These are phyloP conservation scores for Talaromyces sp. DNA, from an alignment of 2,329 filamentous ascomycete genomes.

Conservation along the genomic window DNA sequence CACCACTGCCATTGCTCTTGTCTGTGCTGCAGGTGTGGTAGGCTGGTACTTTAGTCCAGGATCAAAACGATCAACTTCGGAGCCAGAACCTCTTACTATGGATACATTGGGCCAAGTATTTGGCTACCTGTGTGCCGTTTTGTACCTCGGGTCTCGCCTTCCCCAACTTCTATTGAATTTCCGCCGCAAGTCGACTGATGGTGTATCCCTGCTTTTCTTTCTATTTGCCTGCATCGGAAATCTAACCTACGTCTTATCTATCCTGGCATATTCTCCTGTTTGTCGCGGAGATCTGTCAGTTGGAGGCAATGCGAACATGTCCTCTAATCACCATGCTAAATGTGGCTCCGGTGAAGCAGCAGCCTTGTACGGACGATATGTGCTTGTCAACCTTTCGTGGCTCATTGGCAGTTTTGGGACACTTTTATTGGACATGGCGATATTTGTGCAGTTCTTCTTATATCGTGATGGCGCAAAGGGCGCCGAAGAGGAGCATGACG, in stretches of 20 bases:
- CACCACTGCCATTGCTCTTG: constrained; percentile 72
- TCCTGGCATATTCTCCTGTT: constrained; percentile 82
- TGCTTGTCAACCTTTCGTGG: constrained; percentile 90
- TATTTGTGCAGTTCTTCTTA: constrained; percentile 90
- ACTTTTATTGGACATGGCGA: constrained; percentile 77
- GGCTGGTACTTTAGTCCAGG: constrained; percentile 78
- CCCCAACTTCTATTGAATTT: constrained; percentile 93
- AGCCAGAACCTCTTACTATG: constrained; percentile 59
- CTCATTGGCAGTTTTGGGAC: constrained; percentile 86
- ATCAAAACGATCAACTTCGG: constrained; percentile 22
- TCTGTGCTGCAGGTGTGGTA: constrained; percentile 77
- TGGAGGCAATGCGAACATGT: constrained; percentile 21
- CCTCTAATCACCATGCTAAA: constrained; percentile 22
- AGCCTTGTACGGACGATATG: constrained; percentile 74
- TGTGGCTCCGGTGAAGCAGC: constrained; percentile 69
- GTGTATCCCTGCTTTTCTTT: constrained; percentile 92
- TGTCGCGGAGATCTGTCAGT: constrained; percentile 48
- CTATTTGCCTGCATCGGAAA: constrained; percentile 96
- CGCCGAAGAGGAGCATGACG: constrained; percentile 18
- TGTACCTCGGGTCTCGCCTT: constrained; percentile 87
- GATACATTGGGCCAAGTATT: constrained; percentile 84
- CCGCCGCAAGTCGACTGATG: constrained; percentile 88
- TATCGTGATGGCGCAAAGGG: constrained; percentile 59
- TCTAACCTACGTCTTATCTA: constrained; percentile 87
- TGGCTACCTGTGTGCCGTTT: constrained; percentile 84